Evolutionary conservation across 495 filamentous ascomycete genomes (phyloP), one percentile per base, ranked within the genome.

Genomic region (Elasticomyces elasticus): DNA sequence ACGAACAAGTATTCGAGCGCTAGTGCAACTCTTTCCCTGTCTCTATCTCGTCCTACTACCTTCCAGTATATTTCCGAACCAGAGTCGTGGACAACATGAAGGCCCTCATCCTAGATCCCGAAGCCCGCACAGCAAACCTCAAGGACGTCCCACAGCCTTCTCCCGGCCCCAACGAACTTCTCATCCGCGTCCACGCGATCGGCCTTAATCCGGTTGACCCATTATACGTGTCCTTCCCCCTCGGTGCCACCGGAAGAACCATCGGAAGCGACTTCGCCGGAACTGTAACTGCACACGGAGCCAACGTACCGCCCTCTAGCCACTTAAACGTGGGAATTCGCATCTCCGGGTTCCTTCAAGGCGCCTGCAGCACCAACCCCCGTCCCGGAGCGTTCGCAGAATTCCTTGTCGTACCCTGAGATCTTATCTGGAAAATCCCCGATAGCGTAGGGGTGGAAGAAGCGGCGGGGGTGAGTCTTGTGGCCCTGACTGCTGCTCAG

Each of bases 211-310:
- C 67, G 31, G 62, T 73, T 40, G 71, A 72, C 49, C 59, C 63
- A 22, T 57, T 70, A 10, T 72, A 67, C 53, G 62, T 63, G 19
- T 31, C 43, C 45, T 31, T 64, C 48, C 68, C 68, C 1, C 60
- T 70, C 28, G 70, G 54, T 6, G 44, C 35, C n/a, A 63, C 42
- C 15, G 64, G 52, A 30, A 51, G 64, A 9, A 69, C 68, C 27
- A 64, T 68, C 0, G 75, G 74, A 38, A 64, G 69, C 60, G 76
- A 78, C 60, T 66, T 78, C 50, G 55, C 75, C 11, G 76, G 74
- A 7, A 69, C 56, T 1, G 69, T 77, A 1, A 55, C 55, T 6
- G 30, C 50, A 9, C 47, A 61, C 19, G 60, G 55, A 33, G n/a
- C 40, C 10, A 27, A 28, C 24, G 46, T 61, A 5, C 54, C 54